phyloP scores from a whole-genome alignment of 176 grass and related monocot species.

The Bonia amplexicaulis region DNA sequence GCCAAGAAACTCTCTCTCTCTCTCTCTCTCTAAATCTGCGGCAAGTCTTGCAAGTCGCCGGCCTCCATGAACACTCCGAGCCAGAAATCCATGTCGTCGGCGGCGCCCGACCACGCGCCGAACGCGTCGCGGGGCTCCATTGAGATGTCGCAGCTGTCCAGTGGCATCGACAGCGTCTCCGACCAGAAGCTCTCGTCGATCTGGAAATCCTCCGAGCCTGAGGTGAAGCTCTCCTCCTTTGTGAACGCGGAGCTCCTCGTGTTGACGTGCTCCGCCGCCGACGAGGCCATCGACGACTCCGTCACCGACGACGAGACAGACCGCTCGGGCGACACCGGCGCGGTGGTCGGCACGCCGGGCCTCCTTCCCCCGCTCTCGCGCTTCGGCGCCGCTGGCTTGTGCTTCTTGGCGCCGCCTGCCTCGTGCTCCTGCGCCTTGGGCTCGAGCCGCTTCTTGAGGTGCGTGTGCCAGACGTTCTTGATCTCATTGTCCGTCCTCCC shows the following conservation, averaged over 20 bases:
- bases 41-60: slow-evolving; percentile 45
- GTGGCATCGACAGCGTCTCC: slow-evolving; percentile 63
- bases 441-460: slow-evolving; percentile 74
- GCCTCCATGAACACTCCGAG: slow-evolving; percentile 67
- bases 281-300: slow-evolving; percentile 40
- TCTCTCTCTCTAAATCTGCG: slow-evolving; percentile 40
- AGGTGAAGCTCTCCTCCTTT: slow-evolving; percentile 77
- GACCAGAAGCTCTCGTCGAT: slow-evolving; percentile 93
- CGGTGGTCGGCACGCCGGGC: not conserved
- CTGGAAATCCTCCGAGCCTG: slow-evolving; percentile 53
- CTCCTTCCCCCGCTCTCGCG: not conserved
- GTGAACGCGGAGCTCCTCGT: slow-evolving; percentile 23
- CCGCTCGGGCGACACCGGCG: slow-evolving; percentile 37
- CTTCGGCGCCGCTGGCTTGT: slow-evolving; percentile 19
- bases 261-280: slow-evolving; percentile 35
- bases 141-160: not conserved
- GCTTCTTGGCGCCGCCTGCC: slow-evolving; percentile 11
- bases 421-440: slow-evolving; percentile 3
- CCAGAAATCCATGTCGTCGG: slow-evolving; percentile 81
- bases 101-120: not conserved
- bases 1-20: slow-evolving; percentile 2
- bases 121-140: slow-evolving; percentile 28
- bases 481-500: slow-evolving; percentile 91
- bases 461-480: slow-evolving; percentile 95
- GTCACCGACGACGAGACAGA: slow-evolving; percentile 55